phyloP scores from a whole-genome alignment of 129 eudicot genomes.

The Chrysanthemum lavandulifolium region DNA sequence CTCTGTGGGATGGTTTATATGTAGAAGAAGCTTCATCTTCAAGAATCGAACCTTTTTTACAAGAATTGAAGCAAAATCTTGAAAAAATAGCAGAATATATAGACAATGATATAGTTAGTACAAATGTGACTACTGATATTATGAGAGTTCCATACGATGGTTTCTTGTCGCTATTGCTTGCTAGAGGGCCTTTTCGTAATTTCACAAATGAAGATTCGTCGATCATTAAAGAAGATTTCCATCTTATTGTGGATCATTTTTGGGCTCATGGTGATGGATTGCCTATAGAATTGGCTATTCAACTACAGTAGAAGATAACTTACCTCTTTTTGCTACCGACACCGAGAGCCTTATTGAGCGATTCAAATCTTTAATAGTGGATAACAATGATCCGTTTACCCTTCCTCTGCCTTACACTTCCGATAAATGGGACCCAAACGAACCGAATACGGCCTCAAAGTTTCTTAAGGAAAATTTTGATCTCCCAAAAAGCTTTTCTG shows the following conservation, averaged over 20 bases:
- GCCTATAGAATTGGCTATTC: constrained; percentile 48
- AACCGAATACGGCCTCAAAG: constrained; percentile 57
- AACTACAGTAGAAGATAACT: constrained; percentile 24
- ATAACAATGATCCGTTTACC: constrained; percentile 31
- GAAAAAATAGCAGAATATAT: no score
- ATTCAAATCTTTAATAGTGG: constrained; percentile 20
- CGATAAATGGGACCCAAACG: constrained; percentile 49
- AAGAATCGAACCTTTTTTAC: no score
- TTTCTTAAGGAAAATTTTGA: constrained; percentile 50
- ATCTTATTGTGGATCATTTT: constrained; percentile 50
- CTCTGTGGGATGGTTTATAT: no score
- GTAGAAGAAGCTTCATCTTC: no score
- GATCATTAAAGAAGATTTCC: constrained; percentile 49
- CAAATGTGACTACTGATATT: no score
- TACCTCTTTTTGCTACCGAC: constrained; percentile 40
- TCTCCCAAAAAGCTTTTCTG: constrained; percentile 39
- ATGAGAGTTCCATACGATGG: no score
- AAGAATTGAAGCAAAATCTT: no score
- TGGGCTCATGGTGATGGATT: constrained; percentile 78
- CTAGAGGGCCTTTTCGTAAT: constrained; percentile 73
- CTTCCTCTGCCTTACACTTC: constrained; percentile 24
- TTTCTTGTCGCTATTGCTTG: neutral
- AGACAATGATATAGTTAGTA: no score
- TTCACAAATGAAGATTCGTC: constrained; percentile 54
- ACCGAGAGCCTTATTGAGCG: constrained; percentile 36